A percentile compares a stretch with the other conserved stretches of the same genome.
These are phyloP conservation scores for Chaetomiaceae sp. DNA, from an alignment of 2,329 filamentous ascomycete genomes.

Conservation along the genomic window DNA sequence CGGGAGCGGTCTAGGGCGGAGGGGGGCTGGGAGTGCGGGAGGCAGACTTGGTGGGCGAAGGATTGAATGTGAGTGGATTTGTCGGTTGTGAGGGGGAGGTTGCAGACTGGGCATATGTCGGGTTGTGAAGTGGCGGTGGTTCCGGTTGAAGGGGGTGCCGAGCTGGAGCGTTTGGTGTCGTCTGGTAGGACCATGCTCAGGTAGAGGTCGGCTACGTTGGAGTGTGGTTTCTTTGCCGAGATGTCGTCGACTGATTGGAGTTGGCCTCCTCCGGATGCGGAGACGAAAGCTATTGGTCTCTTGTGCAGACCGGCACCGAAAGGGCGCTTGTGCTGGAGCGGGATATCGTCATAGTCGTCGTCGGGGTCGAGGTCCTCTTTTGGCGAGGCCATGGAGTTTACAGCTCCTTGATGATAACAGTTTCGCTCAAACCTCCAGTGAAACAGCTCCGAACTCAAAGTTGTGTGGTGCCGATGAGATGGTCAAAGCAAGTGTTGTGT, in stretches of 20 bases:
- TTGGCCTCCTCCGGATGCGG: slow-evolving; percentile 37
- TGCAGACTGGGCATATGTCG: slow-evolving; percentile 54
- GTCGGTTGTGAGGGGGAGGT: slow-evolving; percentile 44
- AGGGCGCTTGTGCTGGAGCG: slow-evolving; percentile 49
- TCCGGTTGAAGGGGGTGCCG: slow-evolving; percentile 14
- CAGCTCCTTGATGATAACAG: too few relatives aligned
- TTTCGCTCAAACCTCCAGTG: too few relatives aligned
- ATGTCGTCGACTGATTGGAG: slow-evolving; percentile 16
- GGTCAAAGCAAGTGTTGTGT: too few relatives aligned
- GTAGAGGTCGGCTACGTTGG: slow-evolving; percentile 54
- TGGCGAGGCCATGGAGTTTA: slow-evolving; percentile 4
- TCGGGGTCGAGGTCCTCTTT: slow-evolving; percentile 15
- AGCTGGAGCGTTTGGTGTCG: slow-evolving; percentile 17
- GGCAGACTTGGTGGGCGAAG: slow-evolving; percentile 66
- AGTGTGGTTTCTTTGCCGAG: slow-evolving; percentile 27
- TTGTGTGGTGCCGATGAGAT: too few relatives aligned
- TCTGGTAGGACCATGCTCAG: slow-evolving; percentile 61
- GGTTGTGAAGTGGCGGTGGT: background rate
- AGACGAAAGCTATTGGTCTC: slow-evolving; percentile 53
- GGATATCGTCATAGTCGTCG: slow-evolving; percentile 42
- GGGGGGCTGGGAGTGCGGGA: slow-evolving; percentile 66
- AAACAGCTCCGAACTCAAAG: too few relatives aligned
- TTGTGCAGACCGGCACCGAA: slow-evolving; percentile 56
- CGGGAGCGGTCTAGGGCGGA: slow-evolving; percentile 66
- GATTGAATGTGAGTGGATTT: slow-evolving; percentile 50